Evolutionary conservation across 495 filamentous ascomycete species (phyloP), one percentile per base, ranked within the genome.

Genomic region (Thermochaetoides thermophila): DNA sequence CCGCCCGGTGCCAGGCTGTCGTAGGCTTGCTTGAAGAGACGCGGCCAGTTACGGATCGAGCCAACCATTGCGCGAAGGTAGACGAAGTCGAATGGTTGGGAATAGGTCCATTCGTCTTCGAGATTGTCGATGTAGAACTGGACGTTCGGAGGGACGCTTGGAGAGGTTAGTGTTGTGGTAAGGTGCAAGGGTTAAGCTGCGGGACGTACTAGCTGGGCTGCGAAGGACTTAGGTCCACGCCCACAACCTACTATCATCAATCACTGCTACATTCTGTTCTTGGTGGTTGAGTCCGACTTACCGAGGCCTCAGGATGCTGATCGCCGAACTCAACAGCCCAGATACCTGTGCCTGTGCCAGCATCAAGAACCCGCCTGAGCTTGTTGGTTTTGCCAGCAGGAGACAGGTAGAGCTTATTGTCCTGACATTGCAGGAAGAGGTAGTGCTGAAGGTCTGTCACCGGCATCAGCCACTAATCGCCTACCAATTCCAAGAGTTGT

Each of bases 271-370:
- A n/a, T n/a, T n/a, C n/a, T n/a, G n/a, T n/a, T n/a, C n/a, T n/a
- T n/a, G n/a, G n/a, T n/a, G n/a, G 6, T 2, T 16, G n/a, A 11
- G 7, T 17, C 6, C 2, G 4, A 9, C 17, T 9, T 20, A 40
- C 38, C 8, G 17, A 5, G 7, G 31, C 25, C 7, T 30, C 31
- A 1, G 40, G 40, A 23, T 38, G 16, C 3, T 33, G 31, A 7
- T 33, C 34, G 13, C n/a, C 40, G 17, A 31, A 28, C 65, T 72
- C 71, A 68, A 76, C 34, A 66, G 61, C 17, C 68, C 69, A 39
- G 17, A 34, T 32, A 7, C 38, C 38, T 2, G 65, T 66, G 0
- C 69, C 71, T 6, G 70, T 73, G n/a, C 68, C 73, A 24, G 73
- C 46, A 38, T 77, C 74, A 6, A 78, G 56, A 26, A 76, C 66